A percentile compares a stretch with the other conserved stretches of the same genome.
Conservation (phyloP, 805 yeast genomes). For the Candida maltosa region DNA sequence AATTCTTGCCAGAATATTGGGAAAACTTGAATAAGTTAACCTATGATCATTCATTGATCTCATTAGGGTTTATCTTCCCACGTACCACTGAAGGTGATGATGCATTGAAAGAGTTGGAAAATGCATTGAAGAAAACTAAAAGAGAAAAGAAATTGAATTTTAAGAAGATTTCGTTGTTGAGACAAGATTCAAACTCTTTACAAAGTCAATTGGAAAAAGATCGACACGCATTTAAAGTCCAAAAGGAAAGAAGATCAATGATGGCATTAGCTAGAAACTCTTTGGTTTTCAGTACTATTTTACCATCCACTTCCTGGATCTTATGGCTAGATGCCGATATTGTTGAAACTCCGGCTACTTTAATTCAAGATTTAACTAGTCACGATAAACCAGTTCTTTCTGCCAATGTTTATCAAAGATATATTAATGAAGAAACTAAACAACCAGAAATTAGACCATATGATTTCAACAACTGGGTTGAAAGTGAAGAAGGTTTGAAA, state of each 20-base stretch:
- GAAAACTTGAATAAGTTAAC: conserved; percentile 66
- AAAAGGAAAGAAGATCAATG: conserved; percentile 81
- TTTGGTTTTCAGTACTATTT: conserved; percentile 79
- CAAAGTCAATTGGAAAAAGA: conserved; percentile 78
- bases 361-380: conserved; percentile 81
- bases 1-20: conserved; percentile 87
- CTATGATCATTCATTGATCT: conserved; percentile 82
- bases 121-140: conserved; percentile 72
- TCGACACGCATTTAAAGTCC: conserved; percentile 83
- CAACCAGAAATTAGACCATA: conserved; percentile 73
- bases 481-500: conserved; percentile 72
- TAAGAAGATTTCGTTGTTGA: conserved; percentile 78
- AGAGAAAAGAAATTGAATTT: conserved; percentile 60
- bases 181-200: conserved; percentile 85
- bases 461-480: conserved; percentile 95
- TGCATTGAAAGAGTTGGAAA: conserved; percentile 69
- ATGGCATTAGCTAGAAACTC: conserved; percentile 97
- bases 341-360: conserved; percentile 77
- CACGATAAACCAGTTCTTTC: conserved; percentile 87
- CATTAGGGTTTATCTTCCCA: conserved; percentile 90
- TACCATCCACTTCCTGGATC: conserved; percentile 91
- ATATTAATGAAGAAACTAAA: conserved; percentile 52
- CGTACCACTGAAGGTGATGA: conserved; percentile 76
- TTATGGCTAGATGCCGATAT: conserved; percentile 96
- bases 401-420: conserved; percentile 92